Evolutionary conservation across 768 basidiomycete genomes (phyloP), one percentile per base, ranked within the genome.

Genomic region (Boletus rubroflammeus): DNA sequence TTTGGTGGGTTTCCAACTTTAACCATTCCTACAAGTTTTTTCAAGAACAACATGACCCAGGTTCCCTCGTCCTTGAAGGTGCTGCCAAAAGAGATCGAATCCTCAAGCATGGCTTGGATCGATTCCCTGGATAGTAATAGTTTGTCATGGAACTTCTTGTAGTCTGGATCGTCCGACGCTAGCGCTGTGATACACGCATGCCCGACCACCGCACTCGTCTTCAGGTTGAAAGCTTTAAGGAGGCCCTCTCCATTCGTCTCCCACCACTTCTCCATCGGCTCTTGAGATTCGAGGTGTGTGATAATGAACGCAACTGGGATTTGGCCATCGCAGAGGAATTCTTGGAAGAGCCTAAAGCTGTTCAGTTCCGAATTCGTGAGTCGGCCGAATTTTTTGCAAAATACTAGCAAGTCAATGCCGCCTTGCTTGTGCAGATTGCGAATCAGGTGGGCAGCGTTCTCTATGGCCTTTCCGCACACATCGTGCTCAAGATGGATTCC

Each of bases 231-330:
- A 49, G 40, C 35, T 36, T 41, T 51, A 6, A 62, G 26, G 11
- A 71, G 62, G 5, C 15, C 34, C 14, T 46, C 34, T 6, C 57
- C 53, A 23, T 73, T 61, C 26, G 11, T n/a, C 10, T 43, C 47
- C 72, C 71, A 72, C 71, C 73, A 72, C 9, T 51, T 36, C 34
- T 73, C 70, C 72, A 71, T 73, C 5, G 41, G 48, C 8, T 34
- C 40, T 17, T 48, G 15, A 34, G 41, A n/a, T 50, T 76, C 76
- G 10, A 78, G 68, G 28, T 74, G 69, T 3, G 75, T 77, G 34
- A 78, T 62, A 6, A 72, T 65, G 14, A 78, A 53, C 1, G 73
- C 66, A n/a, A 73, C 65, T 3, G 77, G 75, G 8, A 77, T 73
- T 41, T 67, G 54, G 19, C 60, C 48, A 23, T 63, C 65, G 57